phyloP scores from a whole-genome alignment of 1,284 basidiomycete species.

The Afroboletus lepidellus region DNA sequence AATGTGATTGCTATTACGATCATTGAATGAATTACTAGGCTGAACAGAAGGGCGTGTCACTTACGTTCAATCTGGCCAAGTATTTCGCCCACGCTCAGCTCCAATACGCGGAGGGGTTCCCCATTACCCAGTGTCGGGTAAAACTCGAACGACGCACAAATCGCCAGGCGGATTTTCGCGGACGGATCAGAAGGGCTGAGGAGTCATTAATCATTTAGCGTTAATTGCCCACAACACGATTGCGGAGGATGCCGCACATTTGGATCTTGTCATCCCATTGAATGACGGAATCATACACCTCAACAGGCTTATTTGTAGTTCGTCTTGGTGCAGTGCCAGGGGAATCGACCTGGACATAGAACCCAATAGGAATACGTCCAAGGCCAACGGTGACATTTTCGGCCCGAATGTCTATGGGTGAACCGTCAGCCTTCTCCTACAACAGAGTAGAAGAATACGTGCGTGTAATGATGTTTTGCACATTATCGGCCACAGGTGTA shows the following conservation, averaged over 20 bases:
- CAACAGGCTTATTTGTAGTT: slow-evolving; percentile 9
- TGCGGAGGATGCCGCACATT: slow-evolving; percentile 4
- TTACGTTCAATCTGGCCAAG: background rate
- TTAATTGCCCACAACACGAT: background rate
- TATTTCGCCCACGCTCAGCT: background rate
- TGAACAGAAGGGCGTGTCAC: background rate
- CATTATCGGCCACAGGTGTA: background rate
- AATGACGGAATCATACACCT: background rate
- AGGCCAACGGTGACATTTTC: slow-evolving; percentile 3
- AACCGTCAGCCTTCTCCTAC: background rate
- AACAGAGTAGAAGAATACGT: background rate
- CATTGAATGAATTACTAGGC: no score
- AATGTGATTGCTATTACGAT: background rate
- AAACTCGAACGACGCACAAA: slow-evolving; percentile 19
- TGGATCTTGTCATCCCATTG: slow-evolving; percentile 17
- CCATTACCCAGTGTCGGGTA: background rate
- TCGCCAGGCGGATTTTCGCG: background rate
- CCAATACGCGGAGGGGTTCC: background rate
- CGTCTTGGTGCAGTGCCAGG: background rate
- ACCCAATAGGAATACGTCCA: slow-evolving; percentile 13
- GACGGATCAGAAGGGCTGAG: slow-evolving; percentile 10
- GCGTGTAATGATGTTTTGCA: background rate
- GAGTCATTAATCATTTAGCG: slow-evolving; percentile 1
- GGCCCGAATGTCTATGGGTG: slow-evolving; percentile 8
- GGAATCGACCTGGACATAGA: slow-evolving; percentile 11